phyloP scores from a whole-genome alignment of 352 stramenopile genomes.

The Phytophthora quininea region DNA sequence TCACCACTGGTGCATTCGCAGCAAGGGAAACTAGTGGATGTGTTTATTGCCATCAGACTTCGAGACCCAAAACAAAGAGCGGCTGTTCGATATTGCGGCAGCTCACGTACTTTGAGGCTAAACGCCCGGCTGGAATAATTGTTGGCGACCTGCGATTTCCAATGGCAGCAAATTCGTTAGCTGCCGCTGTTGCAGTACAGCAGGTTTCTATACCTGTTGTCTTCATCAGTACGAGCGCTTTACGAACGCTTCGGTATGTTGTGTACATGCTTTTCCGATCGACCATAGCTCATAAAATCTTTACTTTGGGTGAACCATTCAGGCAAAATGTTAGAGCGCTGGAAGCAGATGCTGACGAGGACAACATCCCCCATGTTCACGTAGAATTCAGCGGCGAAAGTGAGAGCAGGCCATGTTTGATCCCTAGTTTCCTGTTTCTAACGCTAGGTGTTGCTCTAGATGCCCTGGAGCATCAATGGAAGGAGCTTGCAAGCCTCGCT shows the following conservation, averaged over 20 bases:
- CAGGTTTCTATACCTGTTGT: constrained; percentile 50
- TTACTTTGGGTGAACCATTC: not conserved
- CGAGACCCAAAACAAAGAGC: constrained; percentile 18
- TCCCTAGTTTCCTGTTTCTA: not conserved
- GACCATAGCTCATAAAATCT: too few relatives aligned
- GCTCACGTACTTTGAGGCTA: constrained; percentile 46
- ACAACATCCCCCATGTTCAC: constrained; percentile 48
- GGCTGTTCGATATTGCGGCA: constrained; percentile 50
- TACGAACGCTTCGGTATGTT: constrained; percentile 35
- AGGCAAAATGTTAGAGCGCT: constrained; percentile 34
- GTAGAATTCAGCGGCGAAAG: constrained; percentile 73
- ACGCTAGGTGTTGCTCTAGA: constrained; percentile 32
- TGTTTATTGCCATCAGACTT: constrained; percentile 39
- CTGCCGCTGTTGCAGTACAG: constrained; percentile 25
- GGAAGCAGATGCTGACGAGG: constrained; percentile 16
- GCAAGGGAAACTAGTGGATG: constrained; percentile 16
- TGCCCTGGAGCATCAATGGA: constrained; percentile 64
- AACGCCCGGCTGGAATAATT: constrained; percentile 48
- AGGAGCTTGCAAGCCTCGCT: constrained; percentile 55
- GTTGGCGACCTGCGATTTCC: constrained; percentile 47
- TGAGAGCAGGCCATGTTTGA: constrained; percentile 28
- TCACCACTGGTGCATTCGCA: constrained; percentile 25
- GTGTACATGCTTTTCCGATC: too few relatives aligned
- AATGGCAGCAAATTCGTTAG: constrained; percentile 19
- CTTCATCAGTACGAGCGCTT: constrained; percentile 47